phyloP scores from a whole-genome alignment of 2,329 filamentous ascomycete genomes.

The Fusarium illudens region DNA sequence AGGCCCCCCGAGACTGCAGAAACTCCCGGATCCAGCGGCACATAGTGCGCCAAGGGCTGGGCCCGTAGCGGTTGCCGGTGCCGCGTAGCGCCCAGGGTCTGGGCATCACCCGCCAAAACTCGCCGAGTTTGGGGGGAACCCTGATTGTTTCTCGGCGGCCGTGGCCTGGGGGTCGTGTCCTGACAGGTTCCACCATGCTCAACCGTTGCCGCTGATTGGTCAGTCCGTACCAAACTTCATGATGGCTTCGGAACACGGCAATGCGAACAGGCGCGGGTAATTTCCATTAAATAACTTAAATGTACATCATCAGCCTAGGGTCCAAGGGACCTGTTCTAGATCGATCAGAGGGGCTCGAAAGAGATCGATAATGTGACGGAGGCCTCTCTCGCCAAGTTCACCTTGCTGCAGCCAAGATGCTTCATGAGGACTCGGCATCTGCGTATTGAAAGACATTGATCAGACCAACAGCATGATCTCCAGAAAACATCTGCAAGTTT shows the following conservation, averaged over 20 bases:
- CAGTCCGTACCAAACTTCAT: slow-evolving; percentile 5
- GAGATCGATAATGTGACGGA: neutral
- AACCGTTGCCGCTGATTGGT: slow-evolving; percentile 1
- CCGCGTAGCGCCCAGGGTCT: slow-evolving; percentile 20
- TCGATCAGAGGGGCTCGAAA: neutral
- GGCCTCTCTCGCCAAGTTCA: neutral
- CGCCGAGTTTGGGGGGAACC: slow-evolving; percentile 10
- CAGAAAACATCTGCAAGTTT: neutral
- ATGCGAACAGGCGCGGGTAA: slow-evolving; percentile 2
- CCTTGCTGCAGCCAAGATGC: neutral
- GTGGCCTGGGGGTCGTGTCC: neutral
- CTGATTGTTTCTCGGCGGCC: slow-evolving; percentile 8
- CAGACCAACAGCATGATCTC: neutral
- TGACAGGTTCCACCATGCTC: neutral
- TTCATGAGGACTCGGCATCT: neutral
- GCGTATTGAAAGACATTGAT: neutral
- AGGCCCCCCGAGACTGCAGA: slow-evolving; percentile 1
- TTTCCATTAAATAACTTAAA: slow-evolving; percentile 1
- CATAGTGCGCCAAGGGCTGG: slow-evolving; percentile 31
- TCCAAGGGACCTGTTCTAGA: neutral
- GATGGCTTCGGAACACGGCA: slow-evolving; percentile 33
- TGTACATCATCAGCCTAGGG: neutral
- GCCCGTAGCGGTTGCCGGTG: slow-evolving; percentile 24
- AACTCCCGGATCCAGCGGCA: slow-evolving; percentile 32
- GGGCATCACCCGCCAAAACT: neutral